phyloP scores from a whole-genome alignment of 805 yeast species.

The Ogataea pini region DNA sequence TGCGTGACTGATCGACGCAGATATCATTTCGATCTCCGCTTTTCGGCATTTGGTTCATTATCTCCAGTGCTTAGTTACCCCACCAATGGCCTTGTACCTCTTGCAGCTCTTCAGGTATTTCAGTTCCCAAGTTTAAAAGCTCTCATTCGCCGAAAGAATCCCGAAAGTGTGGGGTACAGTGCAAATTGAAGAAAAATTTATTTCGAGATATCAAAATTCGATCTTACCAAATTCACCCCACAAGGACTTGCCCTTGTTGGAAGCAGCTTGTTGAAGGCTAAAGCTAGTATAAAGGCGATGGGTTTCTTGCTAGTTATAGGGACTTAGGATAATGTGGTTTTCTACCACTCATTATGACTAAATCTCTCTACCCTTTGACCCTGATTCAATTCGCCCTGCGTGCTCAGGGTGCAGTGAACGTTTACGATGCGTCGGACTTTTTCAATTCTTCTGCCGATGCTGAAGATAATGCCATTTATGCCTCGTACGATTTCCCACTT shows the following conservation, averaged over 20 bases:
- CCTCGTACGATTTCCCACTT: slow-evolving; percentile 2
- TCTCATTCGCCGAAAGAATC: background rate
- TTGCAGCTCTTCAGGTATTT: background rate
- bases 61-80: too few relatives aligned
- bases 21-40: too few relatives aligned
- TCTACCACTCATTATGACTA: too few relatives aligned
- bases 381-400: background rate
- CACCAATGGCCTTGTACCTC: too few relatives aligned
- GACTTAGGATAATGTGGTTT: too few relatives aligned
- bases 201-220: background rate
- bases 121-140: background rate
- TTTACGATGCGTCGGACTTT: background rate
- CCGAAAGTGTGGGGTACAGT: background rate
- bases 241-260: background rate
- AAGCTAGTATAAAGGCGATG: too few relatives aligned
- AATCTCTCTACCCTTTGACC: too few relatives aligned
- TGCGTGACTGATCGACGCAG: too few relatives aligned
- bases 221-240: background rate
- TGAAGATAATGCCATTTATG: background rate
- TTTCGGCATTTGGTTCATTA: too few relatives aligned
- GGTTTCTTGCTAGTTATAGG: too few relatives aligned
- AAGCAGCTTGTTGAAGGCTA: background rate
- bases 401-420: background rate
- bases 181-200: background rate
- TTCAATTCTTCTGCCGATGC: background rate